Conservation (phyloP, 768 basidiomycete species). For the Tulasnella sp. region DNA sequence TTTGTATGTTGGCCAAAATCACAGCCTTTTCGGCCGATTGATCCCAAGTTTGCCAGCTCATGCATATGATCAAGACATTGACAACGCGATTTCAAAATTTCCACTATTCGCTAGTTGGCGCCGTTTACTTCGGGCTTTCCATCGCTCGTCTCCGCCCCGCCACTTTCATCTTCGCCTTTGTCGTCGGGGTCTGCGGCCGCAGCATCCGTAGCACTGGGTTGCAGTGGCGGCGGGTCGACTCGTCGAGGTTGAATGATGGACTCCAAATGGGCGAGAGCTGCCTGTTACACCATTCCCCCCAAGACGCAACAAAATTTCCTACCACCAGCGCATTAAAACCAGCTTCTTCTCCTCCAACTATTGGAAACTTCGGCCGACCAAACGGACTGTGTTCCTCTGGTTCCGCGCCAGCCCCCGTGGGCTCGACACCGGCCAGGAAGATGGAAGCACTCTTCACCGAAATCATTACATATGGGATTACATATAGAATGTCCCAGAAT, state of each 20-base stretch:
- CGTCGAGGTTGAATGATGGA: conserved; percentile 50
- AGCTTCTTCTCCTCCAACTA: neutral
- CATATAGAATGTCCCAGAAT: neutral
- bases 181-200: conserved; percentile 23
- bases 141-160: no score
- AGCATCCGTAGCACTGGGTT: no score
- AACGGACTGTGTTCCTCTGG: neutral
- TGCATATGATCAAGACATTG: no score
- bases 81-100: no score
- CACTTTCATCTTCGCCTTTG: neutral
- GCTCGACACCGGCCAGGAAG: neutral
- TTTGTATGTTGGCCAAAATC: no score
- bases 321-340: neutral
- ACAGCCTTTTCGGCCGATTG: no score
- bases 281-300: conserved; percentile 40
- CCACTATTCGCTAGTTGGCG: no score
- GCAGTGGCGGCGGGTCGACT: conserved; percentile 36
- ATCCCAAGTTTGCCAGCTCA: no score
- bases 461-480: no score
- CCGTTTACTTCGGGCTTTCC: no score
- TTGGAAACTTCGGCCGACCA: neutral
- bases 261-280: conserved; percentile 73
- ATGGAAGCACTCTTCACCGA: neutral
- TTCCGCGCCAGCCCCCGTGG: neutral
- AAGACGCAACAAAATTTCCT: neutral